These are phyloP conservation scores for Hypsizygus ulmarius DNA, from an alignment of 1,284 basidiomycete genomes.

Conservation along the genomic window DNA sequence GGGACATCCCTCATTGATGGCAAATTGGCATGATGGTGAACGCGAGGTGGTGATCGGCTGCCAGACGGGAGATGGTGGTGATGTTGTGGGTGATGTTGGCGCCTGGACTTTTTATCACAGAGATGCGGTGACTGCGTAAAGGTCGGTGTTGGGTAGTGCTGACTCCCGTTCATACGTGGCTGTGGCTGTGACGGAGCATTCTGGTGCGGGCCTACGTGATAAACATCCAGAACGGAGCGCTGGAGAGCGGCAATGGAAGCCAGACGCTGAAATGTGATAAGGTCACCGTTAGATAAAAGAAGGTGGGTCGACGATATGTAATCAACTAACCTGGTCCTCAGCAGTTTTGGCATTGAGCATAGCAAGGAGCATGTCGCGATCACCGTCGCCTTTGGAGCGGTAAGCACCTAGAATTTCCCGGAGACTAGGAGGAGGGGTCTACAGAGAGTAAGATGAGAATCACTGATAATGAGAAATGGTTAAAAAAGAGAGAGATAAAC, in stretches of 20 bases:
- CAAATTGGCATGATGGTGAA: slow-evolving; percentile 17
- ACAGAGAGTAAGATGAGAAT: slow-evolving; percentile 10
- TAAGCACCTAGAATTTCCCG: slow-evolving; percentile 85
- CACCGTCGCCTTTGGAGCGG: slow-evolving; percentile 79
- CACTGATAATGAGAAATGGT: slow-evolving; percentile 5
- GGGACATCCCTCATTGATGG: slow-evolving; percentile 31
- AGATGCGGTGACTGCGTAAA: slow-evolving; percentile 31
- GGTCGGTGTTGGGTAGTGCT: slow-evolving; percentile 35
- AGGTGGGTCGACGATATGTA: slow-evolving; percentile 18
- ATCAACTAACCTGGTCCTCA: slow-evolving; percentile 68
- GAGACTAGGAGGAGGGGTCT: slow-evolving; percentile 75
- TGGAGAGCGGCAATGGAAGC: slow-evolving; percentile 68
- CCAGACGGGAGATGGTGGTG: slow-evolving; percentile 13
- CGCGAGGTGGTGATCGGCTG: slow-evolving; percentile 13
- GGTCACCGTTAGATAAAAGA: slow-evolving; percentile 3
- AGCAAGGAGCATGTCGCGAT: slow-evolving; percentile 83
- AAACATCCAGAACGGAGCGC: slow-evolving; percentile 65
- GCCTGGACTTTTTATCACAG: slow-evolving; percentile 15
- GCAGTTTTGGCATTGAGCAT: slow-evolving; percentile 88
- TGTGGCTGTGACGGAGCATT: slow-evolving; percentile 21
- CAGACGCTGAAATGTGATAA: slow-evolving; percentile 47
- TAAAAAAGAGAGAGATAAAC: slow-evolving; percentile 24
- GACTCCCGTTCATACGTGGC: slow-evolving; percentile 22
- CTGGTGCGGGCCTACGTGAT: slow-evolving; percentile 34
- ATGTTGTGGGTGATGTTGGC: slow-evolving; percentile 17